Conservation (phyloP, 768 basidiomycete genomes). For the Pisolithus sp. region DNA sequence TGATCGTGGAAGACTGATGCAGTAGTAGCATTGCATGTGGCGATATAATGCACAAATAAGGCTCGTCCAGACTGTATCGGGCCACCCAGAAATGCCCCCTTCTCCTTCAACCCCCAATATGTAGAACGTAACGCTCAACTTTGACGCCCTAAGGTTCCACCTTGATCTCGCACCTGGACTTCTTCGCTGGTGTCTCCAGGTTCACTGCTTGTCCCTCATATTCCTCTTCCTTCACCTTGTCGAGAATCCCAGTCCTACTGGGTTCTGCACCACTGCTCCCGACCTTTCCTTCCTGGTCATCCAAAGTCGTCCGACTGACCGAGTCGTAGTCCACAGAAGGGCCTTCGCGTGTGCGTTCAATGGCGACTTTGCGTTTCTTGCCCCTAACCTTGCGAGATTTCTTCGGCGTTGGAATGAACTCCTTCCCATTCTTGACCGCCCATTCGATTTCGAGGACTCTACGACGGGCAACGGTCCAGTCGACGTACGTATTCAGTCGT, state of each 20-base stretch:
- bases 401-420: constrained; percentile 53
- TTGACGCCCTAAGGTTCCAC: constrained; percentile 7
- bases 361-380: constrained; percentile 27
- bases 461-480: constrained; percentile 2
- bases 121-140: no score
- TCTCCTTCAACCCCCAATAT: no score
- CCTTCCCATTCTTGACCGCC: constrained; percentile 58
- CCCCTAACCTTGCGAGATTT: constrained; percentile 32
- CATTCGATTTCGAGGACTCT: constrained; percentile 83
- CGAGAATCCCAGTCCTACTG: constrained; percentile 7
- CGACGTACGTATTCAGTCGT: neutral
- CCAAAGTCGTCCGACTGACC: constrained; percentile 22
- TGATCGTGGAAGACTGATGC: neutral
- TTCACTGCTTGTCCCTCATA: constrained; percentile 18
- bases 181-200: constrained; percentile 24
- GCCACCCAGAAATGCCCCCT: no score
- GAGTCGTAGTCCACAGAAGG: constrained; percentile 8
- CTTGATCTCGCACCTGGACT: constrained; percentile 16
- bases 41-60: neutral
- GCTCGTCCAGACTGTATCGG: no score
- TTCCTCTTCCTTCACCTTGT: constrained; percentile 22
- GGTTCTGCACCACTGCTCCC: constrained; percentile 15
- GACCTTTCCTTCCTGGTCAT: constrained; percentile 38
- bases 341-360: constrained; percentile 7
- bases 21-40: neutral